Evolutionary conservation across 768 basidiomycete genomes (phyloP), one percentile per base, ranked within the genome.

Genomic region (Boletus rubroflammeus): DNA sequence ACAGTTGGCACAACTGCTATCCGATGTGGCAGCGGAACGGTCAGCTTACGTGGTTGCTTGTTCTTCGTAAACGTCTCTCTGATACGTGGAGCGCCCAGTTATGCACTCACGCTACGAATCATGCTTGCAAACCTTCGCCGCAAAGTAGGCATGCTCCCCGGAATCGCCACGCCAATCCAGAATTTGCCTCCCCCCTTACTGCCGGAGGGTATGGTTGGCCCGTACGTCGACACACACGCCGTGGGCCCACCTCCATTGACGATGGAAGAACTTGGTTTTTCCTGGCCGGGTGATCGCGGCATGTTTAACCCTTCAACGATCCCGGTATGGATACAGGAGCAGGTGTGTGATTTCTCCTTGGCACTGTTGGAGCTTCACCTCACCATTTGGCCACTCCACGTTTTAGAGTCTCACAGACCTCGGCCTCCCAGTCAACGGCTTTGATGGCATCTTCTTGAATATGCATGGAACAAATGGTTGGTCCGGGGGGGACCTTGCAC

Each of bases 21-120:
- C 91, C 5, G 94, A 96, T 53, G 93, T 95, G 35, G 92, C 92
- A 31, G 94, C 94, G 14, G 94, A 97, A 75, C 82, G 94, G 86
- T 84, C 59, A 55, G 76, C 56, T 28, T 11, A 48, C 9, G 25
- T 44, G 9, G 6, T 48, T 38, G 31, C 6, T 53, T 42, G 3
- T 34, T 46, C 38, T 28, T 52, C 13, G 26, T 4, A 17, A 31
- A 34, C 34, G 31, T 46, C 31, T 53, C 52, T 40, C 58, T 68
- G 38, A 68, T 47, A 14, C 19, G 11, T 14, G 21, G 47, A 45
- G 19, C 11, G n/a, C 42, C 25, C 51, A 91, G 89, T 43, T 96
- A 97, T 67, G 93, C 94, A 2, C 75, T 95, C 35, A 91, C 94
- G 6, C 76, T 98, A 25, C 87, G 93, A 50, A 87, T 97, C 64